Evolutionary conservation across 768 basidiomycete genomes (phyloP), one percentile per base, ranked within the genome.

Genomic region (Amanita rimosa): DNA sequence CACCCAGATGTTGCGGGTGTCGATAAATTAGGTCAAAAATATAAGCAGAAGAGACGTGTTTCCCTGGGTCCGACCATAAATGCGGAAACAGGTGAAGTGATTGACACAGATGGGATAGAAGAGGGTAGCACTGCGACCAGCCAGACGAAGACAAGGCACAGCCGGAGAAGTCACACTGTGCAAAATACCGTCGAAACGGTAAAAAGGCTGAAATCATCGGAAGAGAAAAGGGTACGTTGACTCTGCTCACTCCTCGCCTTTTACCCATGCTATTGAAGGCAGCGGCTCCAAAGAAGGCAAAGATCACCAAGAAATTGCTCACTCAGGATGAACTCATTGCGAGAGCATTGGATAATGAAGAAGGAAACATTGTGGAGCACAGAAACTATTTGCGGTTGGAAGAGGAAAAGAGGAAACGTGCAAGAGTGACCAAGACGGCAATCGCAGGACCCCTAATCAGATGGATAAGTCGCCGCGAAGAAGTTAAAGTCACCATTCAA

Each of bases 291-390:
- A 87, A 81, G 65, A 83, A 81, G 56, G 58, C 64, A 6, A 85
- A 79, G 57, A 61, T 63, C 2, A 70, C 69, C 47, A 70, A 66
- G 19, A 79, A 71, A 26, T 61, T 67, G 4, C 74, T 71, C 38
- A 88, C 88, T 0, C 91, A 94, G 57, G 84, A 77, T n/a, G 86
- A 93, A 56, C 74, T 93, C 6, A 84, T 94, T 49, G 80, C 79
- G 2, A 78, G 78, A 6, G 91, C 91, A 0, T 75, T 93, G 14
- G 86, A 91, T 56, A 88, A 81, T 46, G 91, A 93, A 62, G 90
- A 91, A 62, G 81, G 83, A 0, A 94, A 94, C 60, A 79, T 83
- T 17, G 71, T 72, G 4, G 81, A 88, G 41, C 86, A 93, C 53
- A 71, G 76, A 31, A 77, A 90, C 55, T 93, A 92, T 58, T 76